Percentiles rank a stretch among this genome's conserved stretches.
phyloP scores from a whole-genome alignment of 116 monocot genomes.

The Phalaenopsis hybrid region DNA sequence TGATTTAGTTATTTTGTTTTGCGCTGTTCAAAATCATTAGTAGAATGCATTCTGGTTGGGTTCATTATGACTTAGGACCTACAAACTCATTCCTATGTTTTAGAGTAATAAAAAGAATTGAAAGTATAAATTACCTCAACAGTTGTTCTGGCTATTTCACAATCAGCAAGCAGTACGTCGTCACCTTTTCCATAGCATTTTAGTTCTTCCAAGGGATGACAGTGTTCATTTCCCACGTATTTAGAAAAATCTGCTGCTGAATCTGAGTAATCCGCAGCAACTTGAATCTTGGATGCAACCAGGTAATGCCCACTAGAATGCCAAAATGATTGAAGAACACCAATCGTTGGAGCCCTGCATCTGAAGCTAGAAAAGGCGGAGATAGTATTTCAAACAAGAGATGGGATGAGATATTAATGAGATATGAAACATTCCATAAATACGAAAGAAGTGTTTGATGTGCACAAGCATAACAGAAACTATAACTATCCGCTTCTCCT shows the following conservation, averaged over 20 bases:
- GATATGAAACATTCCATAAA: not conserved
- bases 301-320: slow-evolving; percentile 18
- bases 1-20: not conserved
- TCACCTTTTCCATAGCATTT: slow-evolving; percentile 36
- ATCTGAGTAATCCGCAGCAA: slow-evolving; percentile 75
- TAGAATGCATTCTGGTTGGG: not conserved
- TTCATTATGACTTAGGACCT: not conserved
- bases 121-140: slow-evolving; percentile 43
- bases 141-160: slow-evolving; percentile 72
- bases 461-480: not conserved
- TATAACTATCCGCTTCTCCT: not conserved
- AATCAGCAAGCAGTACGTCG: slow-evolving; percentile 53
- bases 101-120: not conserved
- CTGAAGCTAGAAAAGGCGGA: slow-evolving; percentile 28
- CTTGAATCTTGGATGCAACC: slow-evolving; percentile 40
- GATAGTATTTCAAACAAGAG: not conserved
- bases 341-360: slow-evolving; percentile 44
- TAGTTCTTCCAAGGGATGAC: slow-evolving; percentile 86
- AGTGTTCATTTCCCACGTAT: slow-evolving; percentile 33
- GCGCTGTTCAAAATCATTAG: not conserved
- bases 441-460: not conserved
- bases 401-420: not conserved
- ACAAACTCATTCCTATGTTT: not conserved
- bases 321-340: slow-evolving; percentile 33
- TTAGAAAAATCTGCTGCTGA: slow-evolving; percentile 56